Evolutionary conservation across 495 filamentous ascomycete genomes (phyloP).

Genomic region (Aspergillus mulundensis): DNA sequence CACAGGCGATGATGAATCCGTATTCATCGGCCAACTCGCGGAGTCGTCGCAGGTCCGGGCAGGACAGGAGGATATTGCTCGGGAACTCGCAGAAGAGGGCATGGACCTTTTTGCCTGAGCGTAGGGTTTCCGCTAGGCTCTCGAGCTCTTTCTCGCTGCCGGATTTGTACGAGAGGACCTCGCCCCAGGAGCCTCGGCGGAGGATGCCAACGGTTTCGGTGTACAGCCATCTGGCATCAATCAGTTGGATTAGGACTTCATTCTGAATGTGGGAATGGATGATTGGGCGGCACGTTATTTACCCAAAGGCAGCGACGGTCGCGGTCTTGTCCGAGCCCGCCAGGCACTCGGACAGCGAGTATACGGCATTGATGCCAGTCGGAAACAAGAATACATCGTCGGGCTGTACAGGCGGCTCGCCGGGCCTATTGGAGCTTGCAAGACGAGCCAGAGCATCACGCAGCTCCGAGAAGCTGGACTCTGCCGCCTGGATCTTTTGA

Average conservation of each 20-base stretch:
- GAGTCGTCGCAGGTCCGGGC: background rate
- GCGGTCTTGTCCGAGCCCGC: background rate
- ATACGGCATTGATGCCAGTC: background rate
- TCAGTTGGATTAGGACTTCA: no score
- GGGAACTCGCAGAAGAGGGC: background rate
- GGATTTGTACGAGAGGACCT: background rate
- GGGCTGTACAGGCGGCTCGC: background rate
- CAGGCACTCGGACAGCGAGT: background rate
- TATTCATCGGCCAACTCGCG: background rate
- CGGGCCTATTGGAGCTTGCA: no score
- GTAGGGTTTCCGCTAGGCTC: background rate
- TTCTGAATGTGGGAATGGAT: no score
- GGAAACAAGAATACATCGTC: slow-evolving; percentile 1
- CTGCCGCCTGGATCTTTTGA: background rate
- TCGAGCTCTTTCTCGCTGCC: background rate
- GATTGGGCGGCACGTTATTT: background rate
- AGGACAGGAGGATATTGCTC: background rate
- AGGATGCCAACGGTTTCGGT: background rate
- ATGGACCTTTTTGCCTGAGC: background rate
- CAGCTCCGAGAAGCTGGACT: background rate
- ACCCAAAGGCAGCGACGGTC: background rate
- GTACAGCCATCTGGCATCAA: background rate
- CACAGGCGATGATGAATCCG: slow-evolving; percentile 1
- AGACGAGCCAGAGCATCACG: background rate
- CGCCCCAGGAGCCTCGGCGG: background rate